Evolutionary conservation across 2,329 filamentous ascomycete species (phyloP), one percentile per base, ranked within the genome.

Genomic region (Diaporthe longicolla): DNA sequence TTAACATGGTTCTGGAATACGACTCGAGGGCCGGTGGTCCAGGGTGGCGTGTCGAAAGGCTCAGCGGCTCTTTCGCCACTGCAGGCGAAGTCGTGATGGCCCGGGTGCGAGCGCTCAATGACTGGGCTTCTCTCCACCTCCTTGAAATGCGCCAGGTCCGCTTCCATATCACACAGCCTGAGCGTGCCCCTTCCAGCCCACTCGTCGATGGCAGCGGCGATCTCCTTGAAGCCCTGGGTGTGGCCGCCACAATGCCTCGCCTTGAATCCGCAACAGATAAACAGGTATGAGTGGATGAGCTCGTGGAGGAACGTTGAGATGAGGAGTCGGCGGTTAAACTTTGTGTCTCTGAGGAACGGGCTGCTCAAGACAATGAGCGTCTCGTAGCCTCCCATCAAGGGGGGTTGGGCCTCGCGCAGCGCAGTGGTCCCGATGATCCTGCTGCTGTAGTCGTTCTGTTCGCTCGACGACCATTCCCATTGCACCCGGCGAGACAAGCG

Each of bases 261-360:
- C 57, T 86, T 84, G 79, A 90, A 88, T 5, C 91, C 91, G 77
- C 90, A 91, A 69, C 83, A 85, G 73, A 93, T 87, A 76, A 93
- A 93, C 21, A 93, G 83, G 78, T 91, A 93, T 81, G 90, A 90
- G 81, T 93, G 91, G 63, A 93, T 90, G 77, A 92, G 87, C 81
- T 93, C 91, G 78, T 93, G 91, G 61, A 93, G 78, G 76, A 93
- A 92, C 0, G 91, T 91, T 9, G 89, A 90, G 65, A 93, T 91
- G 71, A 93, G 85, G 21, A 93, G 84, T 9, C 89, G 85, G 7
- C 90, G 83, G 79, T 90, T 91, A 80, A 90, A 93, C 65, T 83
- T 85, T 19, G 81, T 84, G 76, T 89, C 85, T 52, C 83, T 84
- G n/a, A 92, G 84, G 19, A 92, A 90, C 0, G 89, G 87, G 2